Evolutionary conservation across 2,329 filamentous ascomycete species (phyloP), one percentile per base, ranked within the genome.

Genomic region (Aspergillus sp.): DNA sequence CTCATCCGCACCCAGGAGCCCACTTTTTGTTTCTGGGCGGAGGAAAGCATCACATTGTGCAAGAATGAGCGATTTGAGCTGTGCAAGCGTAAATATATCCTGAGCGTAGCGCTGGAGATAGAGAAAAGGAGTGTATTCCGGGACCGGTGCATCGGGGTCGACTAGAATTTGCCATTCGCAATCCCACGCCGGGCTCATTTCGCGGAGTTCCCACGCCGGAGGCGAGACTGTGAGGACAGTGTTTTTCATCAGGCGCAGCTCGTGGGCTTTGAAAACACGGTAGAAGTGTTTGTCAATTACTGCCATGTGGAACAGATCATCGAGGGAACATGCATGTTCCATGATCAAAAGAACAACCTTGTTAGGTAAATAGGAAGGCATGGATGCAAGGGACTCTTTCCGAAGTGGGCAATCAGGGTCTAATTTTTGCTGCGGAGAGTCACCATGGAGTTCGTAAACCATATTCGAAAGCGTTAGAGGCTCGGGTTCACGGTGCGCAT

Each of bases 141-240:
- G 79, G 18, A 79, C 75, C 6, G 78, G 80, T 4, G 75, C 73
- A 46, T 80, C 80, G 29, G 77, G 79, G 31, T 82, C 77, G 31
- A 77, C 68, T 6, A 77, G 72, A 16, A 70, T 64, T 57, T 74
- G 71, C 67, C 71, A 73, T 54, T 79, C 74, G 46, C 75, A 77
- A 55, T 77, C 75, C 65, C 80, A 80, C 1, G 83, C 83, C 36
- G 81, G 81, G 52, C 80, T 82, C 71, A 85, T 83, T 65, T 87
- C 83, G 14, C 84, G 81, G 52, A 85, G 75, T 65, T 88, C 85
- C 83, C 83, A 87, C 0, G 84, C 84, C 1, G 85, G 78, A 6
- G 84, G 79, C 2, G 84, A 87, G 75, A 82, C 80, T 51, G 80
- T 82, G 54, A 76, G 79, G 3, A 85, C 68, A 0, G 83, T 78